Evolutionary conservation across 2,329 filamentous ascomycete species (phyloP), one percentile per base, ranked within the genome.

Genomic region (Aspergillus puulaauensis): DNA sequence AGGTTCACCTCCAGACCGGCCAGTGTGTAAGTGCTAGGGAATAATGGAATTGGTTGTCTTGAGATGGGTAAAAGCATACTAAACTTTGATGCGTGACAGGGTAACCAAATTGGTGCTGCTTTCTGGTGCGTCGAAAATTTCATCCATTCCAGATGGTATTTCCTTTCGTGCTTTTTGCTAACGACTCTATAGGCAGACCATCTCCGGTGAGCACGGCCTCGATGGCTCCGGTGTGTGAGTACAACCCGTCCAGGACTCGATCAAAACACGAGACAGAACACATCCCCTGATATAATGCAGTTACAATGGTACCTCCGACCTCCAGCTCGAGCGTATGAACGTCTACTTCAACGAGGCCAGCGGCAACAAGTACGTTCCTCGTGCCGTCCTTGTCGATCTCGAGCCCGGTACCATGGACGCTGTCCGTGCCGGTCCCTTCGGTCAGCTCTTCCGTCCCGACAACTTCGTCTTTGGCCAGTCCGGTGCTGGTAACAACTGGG

Each of bases 41-140:
- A 46, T 59, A 46, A 41, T 27, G 39, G 24, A 61, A 57, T 40
- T 50, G 49, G 57, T 44, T 43, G 39, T 61, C 15, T 37, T 7
- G 5, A 7, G 45, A 41, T 43, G 33, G 31, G 33, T 47, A 49
- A 50, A 54, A 48, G 49, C 50, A 58, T 48, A 64, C 66, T 72
- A 64, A 70, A 66, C 61, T 54, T 60, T 61, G 61, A 67, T 71
- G 67, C 64, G 56, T 60, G 47, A 63, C 73, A 97, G 93, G 95
- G 95, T 87, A 99, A 99, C 90, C 95, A 99, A 91, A 96, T 98
- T 73, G 95, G 95, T 93, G 95, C 95, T 85, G 95, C 95, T 82
- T 99, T 99, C 87, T 99, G 95, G 89, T 91, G 81, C 70, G 86
- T 83, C 54, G 52, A 49, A 23, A 56, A 49, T 53, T 54, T 61